Conservation (phyloP, 129 eudicot genomes). For the Apium graveolens region DNA sequence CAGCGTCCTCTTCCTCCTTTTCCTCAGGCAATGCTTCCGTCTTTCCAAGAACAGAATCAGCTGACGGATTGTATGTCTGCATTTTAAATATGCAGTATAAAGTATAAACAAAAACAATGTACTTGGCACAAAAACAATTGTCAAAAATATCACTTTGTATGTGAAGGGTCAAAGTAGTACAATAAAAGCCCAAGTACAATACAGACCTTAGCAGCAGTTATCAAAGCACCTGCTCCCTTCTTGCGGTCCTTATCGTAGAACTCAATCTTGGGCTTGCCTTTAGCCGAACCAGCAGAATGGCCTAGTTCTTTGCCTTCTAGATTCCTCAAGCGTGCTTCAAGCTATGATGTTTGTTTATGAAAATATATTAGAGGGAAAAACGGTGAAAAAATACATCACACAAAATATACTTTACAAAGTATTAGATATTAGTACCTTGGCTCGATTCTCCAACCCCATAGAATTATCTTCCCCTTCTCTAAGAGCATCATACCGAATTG, state of each 20-base stretch:
- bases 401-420: not conserved
- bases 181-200: not conserved
- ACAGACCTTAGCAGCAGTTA: slow-evolving; percentile 81
- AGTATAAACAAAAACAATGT: not conserved
- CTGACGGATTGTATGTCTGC: slow-evolving; percentile 75
- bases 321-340: slow-evolving; percentile 86
- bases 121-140: not conserved
- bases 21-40: slow-evolving; percentile 47
- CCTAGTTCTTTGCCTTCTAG: slow-evolving; percentile 83
- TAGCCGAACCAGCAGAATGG: slow-evolving; percentile 74
- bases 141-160: not conserved
- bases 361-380: not conserved
- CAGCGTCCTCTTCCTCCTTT: slow-evolving; percentile 29
- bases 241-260: slow-evolving; percentile 79
- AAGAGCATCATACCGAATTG: slow-evolving; percentile 88
- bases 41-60: slow-evolving; percentile 67
- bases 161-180: not conserved
- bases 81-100: not conserved
- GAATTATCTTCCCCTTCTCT: slow-evolving; percentile 76
- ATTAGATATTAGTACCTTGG: slow-evolving; percentile 43
- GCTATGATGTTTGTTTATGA: slow-evolving; percentile 27
- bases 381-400: not conserved
- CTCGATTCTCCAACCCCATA: slow-evolving; percentile 86
- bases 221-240: slow-evolving; percentile 78
- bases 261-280: slow-evolving; percentile 93